A percentile compares a stretch with the other conserved stretches of the same genome.
phyloP scores from a whole-genome alignment of 2,329 filamentous ascomycete species.

The Tolypocladium inflatum region DNA sequence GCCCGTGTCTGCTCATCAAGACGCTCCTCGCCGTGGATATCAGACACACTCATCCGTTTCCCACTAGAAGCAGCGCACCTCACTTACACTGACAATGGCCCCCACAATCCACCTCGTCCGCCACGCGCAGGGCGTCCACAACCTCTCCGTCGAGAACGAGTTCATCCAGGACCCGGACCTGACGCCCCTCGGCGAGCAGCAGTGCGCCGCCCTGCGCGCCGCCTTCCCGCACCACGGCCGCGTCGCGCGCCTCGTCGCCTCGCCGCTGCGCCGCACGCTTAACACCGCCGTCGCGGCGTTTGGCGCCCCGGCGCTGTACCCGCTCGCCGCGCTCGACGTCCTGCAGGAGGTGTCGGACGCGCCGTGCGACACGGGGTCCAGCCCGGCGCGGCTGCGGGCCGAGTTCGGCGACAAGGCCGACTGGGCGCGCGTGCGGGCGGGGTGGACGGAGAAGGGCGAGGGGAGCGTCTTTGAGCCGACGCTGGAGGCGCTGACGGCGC shows the following conservation, averaged over 20 bases:
- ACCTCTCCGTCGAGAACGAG: constrained; percentile 62
- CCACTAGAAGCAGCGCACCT: neutral
- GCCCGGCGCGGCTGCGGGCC: constrained; percentile 39
- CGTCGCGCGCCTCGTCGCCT: constrained; percentile 65
- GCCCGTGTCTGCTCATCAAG: neutral
- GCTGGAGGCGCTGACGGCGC: constrained; percentile 43
- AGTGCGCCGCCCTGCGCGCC: constrained; percentile 57
- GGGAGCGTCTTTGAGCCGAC: constrained; percentile 35
- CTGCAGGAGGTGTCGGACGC: constrained; percentile 69
- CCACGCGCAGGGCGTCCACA: constrained; percentile 75
- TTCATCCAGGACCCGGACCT: constrained; percentile 67
- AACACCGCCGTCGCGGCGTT: constrained; percentile 69
- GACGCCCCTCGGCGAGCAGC: constrained; percentile 63
- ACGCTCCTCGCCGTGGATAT: neutral
- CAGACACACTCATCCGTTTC: neutral
- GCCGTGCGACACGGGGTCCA: constrained; percentile 67
- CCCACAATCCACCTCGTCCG: constrained; percentile 58
- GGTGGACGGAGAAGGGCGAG: constrained; percentile 61
- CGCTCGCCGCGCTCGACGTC: constrained; percentile 60
- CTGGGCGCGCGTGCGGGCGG: constrained; percentile 46
- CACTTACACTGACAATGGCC: constrained; percentile 25
- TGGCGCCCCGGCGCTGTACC: constrained; percentile 33
- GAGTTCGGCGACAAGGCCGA: constrained; percentile 60
- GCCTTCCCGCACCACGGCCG: constrained; percentile 55
- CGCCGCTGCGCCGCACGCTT: constrained; percentile 71